Conservation (phyloP, 2,329 filamentous ascomycete species). For the Neofusicoccum sp. region DNA sequence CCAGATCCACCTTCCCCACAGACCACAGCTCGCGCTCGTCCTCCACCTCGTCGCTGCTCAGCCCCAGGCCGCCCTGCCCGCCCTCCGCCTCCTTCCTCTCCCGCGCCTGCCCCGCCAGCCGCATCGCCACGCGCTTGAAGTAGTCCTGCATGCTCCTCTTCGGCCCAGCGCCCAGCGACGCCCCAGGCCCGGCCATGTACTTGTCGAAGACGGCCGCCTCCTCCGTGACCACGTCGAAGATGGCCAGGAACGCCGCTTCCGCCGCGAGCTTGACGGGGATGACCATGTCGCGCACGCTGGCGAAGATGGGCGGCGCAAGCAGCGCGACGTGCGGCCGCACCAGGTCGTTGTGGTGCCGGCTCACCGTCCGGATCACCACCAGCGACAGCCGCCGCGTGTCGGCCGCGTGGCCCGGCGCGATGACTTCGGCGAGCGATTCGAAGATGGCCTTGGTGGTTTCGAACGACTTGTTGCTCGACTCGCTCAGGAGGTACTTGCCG, state of each 20-base stretch:
- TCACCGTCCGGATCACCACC: slow-evolving; percentile 83
- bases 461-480: slow-evolving; percentile 64
- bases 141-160: slow-evolving; percentile 95
- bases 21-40: slow-evolving; percentile 97
- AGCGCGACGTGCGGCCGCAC: slow-evolving; percentile 76
- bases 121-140: slow-evolving; percentile 87
- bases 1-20: slow-evolving; percentile 84
- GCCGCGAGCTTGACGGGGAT: slow-evolving; percentile 95
- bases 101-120: slow-evolving; percentile 80
- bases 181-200: slow-evolving; percentile 69
- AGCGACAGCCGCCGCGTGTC: slow-evolving; percentile 85
- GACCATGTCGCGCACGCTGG: slow-evolving; percentile 82
- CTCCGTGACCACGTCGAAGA: slow-evolving; percentile 87
- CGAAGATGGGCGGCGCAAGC: slow-evolving; percentile 82
- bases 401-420: slow-evolving; percentile 72
- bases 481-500: slow-evolving; percentile 80
- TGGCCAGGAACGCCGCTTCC: slow-evolving; percentile 86
- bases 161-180: slow-evolving; percentile 65
- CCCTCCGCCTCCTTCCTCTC: slow-evolving; percentile 91
- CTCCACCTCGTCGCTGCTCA: slow-evolving; percentile 88
- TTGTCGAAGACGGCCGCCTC: slow-evolving; percentile 86
- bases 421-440: slow-evolving; percentile 69
- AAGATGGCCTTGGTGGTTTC: slow-evolving; percentile 79
- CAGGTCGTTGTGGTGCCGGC: slow-evolving; percentile 74
- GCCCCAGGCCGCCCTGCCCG: slow-evolving; percentile 77